Evolutionary conservation across 305 asterid genomes (phyloP).

Genomic region (Fraxinus ornus): DNA sequence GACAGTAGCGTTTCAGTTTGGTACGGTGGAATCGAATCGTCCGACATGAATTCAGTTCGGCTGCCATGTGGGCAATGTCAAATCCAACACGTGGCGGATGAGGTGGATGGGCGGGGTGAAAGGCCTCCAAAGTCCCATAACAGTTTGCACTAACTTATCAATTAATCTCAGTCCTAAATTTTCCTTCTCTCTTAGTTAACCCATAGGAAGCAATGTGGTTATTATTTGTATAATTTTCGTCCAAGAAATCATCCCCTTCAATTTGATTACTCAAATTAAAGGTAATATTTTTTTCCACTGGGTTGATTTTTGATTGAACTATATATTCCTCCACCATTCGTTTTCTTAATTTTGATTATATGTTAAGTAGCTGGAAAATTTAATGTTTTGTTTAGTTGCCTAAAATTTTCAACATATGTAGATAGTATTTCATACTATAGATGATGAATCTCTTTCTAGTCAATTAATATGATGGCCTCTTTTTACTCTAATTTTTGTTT

Average conservation of each 20-base stretch:
- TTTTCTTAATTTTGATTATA: not conserved
- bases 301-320: not conserved
- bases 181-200: no score
- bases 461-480: not conserved
- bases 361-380: not conserved
- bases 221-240: no score
- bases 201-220: no score
- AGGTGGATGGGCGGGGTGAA: no score
- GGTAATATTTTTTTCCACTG: not conserved
- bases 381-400: not conserved
- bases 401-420: not conserved
- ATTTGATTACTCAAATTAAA: conserved; percentile 8
- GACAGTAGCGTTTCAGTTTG: no score
- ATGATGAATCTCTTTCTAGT: not conserved
- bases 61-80: no score
- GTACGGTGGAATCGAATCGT: no score
- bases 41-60: no score
- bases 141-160: no score
- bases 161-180: no score
- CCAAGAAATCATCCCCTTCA: conserved; percentile 8
- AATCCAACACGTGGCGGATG: no score
- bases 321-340: not conserved
- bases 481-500: not conserved
- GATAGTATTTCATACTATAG: not conserved
- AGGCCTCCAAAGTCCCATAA: no score